Percentiles rank a stretch among this genome's conserved stretches.
These are phyloP conservation scores for Nicotiana benthamiana DNA, from an alignment of 257 asterid genomes.

Conservation along the genomic window DNA sequence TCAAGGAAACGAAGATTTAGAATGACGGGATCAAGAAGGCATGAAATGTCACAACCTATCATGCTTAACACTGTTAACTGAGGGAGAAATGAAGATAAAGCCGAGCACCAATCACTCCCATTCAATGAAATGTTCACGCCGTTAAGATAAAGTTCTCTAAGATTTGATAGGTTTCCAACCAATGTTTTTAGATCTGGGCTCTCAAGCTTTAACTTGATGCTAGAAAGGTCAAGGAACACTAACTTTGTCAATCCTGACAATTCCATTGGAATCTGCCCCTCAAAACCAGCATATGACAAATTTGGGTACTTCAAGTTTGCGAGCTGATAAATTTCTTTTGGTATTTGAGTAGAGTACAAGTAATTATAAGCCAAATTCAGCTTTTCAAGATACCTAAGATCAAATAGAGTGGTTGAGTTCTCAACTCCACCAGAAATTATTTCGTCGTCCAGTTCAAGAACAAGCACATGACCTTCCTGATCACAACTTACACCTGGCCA, in stretches of 20 bases:
- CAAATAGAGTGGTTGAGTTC: conserved; percentile 30
- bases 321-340: conserved; percentile 28
- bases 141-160: neutral
- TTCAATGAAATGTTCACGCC: neutral
- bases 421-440: conserved; percentile 27
- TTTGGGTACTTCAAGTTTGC: conserved; percentile 35
- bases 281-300: conserved; percentile 47
- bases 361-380: conserved; percentile 45
- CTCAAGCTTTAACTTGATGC: neutral
- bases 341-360: conserved; percentile 27
- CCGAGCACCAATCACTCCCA: conserved; percentile 4
- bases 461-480: conserved; percentile 32
- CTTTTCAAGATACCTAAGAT: conserved; percentile 26
- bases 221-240: conserved; percentile 40
- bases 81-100: conserved; percentile 16
- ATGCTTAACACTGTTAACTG: conserved; percentile 5
- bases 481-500: conserved; percentile 58
- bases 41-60: neutral
- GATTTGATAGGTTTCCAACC: neutral
- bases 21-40: conserved; percentile 11
- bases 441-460: conserved; percentile 33
- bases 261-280: conserved; percentile 39
- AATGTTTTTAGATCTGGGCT: neutral
- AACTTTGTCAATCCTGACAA: conserved; percentile 25
- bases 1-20: conserved; percentile 5